Conservation (phyloP, 2,329 filamentous ascomycete genomes). For the Claviceps digitariae region DNA sequence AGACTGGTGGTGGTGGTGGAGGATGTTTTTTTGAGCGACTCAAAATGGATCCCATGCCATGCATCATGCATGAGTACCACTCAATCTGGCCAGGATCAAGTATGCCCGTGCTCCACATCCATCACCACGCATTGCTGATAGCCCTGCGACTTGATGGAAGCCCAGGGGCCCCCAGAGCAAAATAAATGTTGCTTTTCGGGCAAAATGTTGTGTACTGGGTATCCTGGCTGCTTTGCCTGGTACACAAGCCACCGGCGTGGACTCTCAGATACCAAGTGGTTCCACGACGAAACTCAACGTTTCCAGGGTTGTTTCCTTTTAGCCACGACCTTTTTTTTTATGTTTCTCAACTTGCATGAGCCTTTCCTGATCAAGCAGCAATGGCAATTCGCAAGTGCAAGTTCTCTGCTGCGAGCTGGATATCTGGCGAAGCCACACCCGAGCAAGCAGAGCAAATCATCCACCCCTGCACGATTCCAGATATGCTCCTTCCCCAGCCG, state of each 20-base stretch:
- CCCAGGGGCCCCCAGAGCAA: not conserved
- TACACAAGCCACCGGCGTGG: constrained; percentile 1
- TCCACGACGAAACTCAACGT: constrained; percentile 1
- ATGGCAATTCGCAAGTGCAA: constrained; percentile 1
- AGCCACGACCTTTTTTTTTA: not conserved
- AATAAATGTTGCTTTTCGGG: not conserved
- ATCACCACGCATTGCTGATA: not conserved
- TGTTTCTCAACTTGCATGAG: not conserved
- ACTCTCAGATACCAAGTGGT: constrained; percentile 1
- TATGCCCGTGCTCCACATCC: not conserved
- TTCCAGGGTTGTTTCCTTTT: not conserved
- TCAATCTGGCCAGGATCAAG: not conserved
- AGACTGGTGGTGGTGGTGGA: not conserved
- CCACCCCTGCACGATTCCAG: not conserved
- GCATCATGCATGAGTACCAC: not conserved
- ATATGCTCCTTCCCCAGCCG: not conserved
- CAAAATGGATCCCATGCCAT: not conserved
- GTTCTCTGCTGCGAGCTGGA: not conserved
- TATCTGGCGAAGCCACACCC: not conserved
- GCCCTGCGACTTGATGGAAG: not conserved
- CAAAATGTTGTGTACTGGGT: not conserved
- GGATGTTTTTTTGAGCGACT: not conserved
- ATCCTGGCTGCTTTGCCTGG: not conserved
- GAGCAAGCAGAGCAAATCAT: not conserved
- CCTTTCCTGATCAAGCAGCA: not conserved